Percentiles rank a stretch among this genome's conserved stretches.
Conservation (phyloP, 495 filamentous ascomycete genomes). For the Cairneyella variabilis region DNA sequence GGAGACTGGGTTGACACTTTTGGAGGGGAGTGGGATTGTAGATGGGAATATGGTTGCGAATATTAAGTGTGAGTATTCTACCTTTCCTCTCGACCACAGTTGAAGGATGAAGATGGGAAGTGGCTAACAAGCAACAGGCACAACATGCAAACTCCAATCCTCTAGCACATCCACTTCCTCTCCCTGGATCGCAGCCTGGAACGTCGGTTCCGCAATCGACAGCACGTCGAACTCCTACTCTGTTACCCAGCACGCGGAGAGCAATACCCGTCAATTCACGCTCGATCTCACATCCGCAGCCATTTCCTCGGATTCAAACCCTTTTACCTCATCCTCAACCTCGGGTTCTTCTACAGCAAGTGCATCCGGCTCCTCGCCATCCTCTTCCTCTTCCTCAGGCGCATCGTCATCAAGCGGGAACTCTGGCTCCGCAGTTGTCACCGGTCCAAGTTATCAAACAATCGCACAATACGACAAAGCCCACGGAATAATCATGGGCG, state of each 20-base stretch:
- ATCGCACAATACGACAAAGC: constrained; percentile 14
- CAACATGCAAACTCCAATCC: constrained; percentile 47
- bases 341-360: neutral
- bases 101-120: neutral
- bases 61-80: constrained; percentile 41
- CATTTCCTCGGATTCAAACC: constrained; percentile 49
- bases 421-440: neutral
- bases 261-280: constrained; percentile 46
- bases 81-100: neutral
- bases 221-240: constrained; percentile 41
- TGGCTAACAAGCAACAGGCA: constrained; percentile 34
- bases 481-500: constrained; percentile 52
- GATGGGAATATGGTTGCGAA: constrained; percentile 59
- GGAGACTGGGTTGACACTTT: constrained; percentile 44
- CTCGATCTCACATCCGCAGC: constrained; percentile 43
- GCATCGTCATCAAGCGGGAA: neutral
- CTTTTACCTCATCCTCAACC: constrained; percentile 14
- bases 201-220: constrained; percentile 51
- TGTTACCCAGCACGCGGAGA: constrained; percentile 58
- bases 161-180: constrained; percentile 39
- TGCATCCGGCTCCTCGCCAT: neutral
- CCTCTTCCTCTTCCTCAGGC: neutral
- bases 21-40: constrained; percentile 58
- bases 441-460: neutral
- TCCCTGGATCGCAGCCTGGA: constrained; percentile 65